A percentile compares a stretch with the other conserved stretches of the same genome.
phyloP scores from a whole-genome alignment of 169 alveolate genomes.

The Plasmodium inui region DNA sequence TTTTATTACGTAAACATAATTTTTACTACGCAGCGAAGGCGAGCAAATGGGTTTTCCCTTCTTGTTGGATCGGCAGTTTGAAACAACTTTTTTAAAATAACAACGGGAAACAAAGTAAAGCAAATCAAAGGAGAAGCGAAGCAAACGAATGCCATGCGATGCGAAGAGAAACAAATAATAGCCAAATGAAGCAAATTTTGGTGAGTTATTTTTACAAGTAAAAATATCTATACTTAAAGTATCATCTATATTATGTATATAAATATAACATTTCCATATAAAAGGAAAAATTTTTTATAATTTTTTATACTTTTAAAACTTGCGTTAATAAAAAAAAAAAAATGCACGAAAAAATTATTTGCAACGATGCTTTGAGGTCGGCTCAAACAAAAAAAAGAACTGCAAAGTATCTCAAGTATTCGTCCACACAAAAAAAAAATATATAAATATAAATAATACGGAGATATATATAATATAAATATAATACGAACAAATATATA shows the following conservation, averaged over 20 bases:
- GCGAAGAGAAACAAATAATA: too few relatives aligned
- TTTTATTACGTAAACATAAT: background rate
- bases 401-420: background rate
- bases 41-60: background rate
- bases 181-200: background rate
- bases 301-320: too few relatives aligned
- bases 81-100: background rate
- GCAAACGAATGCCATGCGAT: too few relatives aligned
- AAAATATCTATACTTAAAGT: background rate
- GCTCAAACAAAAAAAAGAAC: too few relatives aligned
- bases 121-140: too few relatives aligned
- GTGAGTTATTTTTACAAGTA: background rate
- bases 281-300: too few relatives aligned
- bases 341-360: too few relatives aligned
- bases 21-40: background rate
- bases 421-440: background rate
- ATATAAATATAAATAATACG: too few relatives aligned
- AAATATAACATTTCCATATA: background rate
- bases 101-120: background rate
- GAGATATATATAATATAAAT: too few relatives aligned
- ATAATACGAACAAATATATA: too few relatives aligned
- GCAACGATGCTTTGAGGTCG: too few relatives aligned
- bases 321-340: background rate
- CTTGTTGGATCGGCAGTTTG: background rate
- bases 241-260: background rate